Evolutionary conservation across 495 filamentous ascomycete species (phyloP).

Genomic region (Penicillium lividum): DNA sequence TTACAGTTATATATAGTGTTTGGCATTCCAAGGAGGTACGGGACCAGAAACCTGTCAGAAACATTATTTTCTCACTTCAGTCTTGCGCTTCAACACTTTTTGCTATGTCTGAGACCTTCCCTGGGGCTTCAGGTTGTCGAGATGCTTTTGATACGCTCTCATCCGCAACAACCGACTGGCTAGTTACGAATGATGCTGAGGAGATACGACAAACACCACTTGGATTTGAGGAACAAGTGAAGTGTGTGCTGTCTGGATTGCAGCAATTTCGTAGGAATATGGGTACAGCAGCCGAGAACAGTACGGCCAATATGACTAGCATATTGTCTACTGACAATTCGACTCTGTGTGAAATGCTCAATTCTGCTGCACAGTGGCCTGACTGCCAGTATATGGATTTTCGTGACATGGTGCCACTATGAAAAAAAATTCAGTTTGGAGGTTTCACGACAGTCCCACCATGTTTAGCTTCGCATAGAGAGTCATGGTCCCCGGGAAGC

Average conservation of each 20-base stretch:
- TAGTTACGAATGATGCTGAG: not conserved
- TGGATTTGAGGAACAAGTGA: too few species aligned
- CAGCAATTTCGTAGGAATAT: too few species aligned
- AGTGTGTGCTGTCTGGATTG: too few species aligned
- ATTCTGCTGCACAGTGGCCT: conserved; percentile 8
- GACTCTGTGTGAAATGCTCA: conserved; percentile 4
- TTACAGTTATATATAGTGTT: conserved; percentile 1
- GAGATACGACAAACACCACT: too few species aligned
- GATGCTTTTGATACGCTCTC: conserved; percentile 7
- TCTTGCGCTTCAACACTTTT: conserved; percentile 1
- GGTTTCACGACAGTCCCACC: too few species aligned
- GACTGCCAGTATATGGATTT: not conserved
- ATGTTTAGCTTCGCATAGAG: too few species aligned
- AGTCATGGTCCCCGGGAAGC: too few species aligned
- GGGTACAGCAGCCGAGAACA: not conserved
- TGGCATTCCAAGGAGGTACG: not conserved
- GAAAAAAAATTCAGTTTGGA: too few species aligned
- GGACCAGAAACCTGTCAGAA: too few species aligned
- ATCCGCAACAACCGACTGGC: conserved; percentile 3
- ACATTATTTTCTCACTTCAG: not conserved
- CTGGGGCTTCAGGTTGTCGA: conserved; percentile 1
- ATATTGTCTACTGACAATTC: conserved; percentile 3
- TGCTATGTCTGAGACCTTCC: conserved; percentile 7
- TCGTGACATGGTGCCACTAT: too few species aligned
- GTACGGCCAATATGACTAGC: not conserved